A percentile compares a stretch with the other conserved stretches of the same genome.
phyloP scores from a whole-genome alignment of 257 asterid genomes.

The Solanum ossicruentum region DNA sequence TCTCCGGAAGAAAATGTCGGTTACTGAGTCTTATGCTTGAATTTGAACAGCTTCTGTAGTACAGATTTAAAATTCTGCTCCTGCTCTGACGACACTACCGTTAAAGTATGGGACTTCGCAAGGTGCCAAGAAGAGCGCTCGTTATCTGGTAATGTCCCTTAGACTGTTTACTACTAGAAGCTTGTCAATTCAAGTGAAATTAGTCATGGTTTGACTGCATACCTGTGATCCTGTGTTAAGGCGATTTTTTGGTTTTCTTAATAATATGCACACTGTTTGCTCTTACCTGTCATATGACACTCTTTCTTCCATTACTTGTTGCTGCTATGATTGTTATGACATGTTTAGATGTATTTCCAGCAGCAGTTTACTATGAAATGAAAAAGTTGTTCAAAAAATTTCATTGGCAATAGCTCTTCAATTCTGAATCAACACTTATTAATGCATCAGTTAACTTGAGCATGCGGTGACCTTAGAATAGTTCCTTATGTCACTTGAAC shows the following conservation, averaged over 20 bases:
- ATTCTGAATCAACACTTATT: neutral
- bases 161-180: neutral
- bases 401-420: neutral
- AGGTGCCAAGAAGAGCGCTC: slow-evolving; percentile 97
- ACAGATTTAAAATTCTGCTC: slow-evolving; percentile 98
- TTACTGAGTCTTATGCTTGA: slow-evolving; percentile 1
- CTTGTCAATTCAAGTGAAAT: neutral
- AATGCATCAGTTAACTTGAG: neutral
- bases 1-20: neutral
- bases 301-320: neutral
- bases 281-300: neutral
- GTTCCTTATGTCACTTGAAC: slow-evolving; percentile 55
- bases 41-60: slow-evolving; percentile 72
- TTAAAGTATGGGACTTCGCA: slow-evolving; percentile 99
- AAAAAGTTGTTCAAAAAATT: neutral
- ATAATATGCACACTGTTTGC: neutral
- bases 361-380: neutral
- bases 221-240: neutral
- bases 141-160: slow-evolving; percentile 85
- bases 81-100: slow-evolving; percentile 96
- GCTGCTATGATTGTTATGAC: neutral
- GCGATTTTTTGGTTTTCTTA: neutral
- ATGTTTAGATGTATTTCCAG: neutral
- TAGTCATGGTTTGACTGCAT: neutral
- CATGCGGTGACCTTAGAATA: slow-evolving; percentile 40